phyloP scores from a whole-genome alignment of 2,329 filamentous ascomycete species.

The Colletotrichum euphorbiae region DNA sequence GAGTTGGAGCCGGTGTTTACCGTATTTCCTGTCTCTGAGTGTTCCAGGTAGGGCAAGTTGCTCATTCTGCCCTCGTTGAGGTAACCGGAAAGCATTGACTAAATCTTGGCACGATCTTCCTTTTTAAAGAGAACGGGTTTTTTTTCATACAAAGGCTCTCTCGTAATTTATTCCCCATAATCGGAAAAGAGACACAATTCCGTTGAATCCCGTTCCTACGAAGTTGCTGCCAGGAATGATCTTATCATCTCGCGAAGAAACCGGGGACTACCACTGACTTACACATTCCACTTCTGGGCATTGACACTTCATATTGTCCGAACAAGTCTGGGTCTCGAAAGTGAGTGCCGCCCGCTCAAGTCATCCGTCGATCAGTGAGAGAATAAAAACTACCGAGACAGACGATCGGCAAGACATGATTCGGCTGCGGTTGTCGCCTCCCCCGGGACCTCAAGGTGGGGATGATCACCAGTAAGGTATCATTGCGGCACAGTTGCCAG shows the following conservation, averaged over 20 bases:
- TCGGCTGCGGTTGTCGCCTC: not conserved
- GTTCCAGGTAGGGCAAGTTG: not conserved
- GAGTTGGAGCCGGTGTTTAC: not conserved
- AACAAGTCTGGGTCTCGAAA: not conserved
- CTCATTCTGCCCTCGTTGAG: not conserved
- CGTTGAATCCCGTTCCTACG: too few species aligned
- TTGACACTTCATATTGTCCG: not conserved
- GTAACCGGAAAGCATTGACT: constrained; percentile 19
- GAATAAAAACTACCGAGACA: not conserved
- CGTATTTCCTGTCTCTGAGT: too few species aligned
- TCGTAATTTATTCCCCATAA: constrained; percentile 21
- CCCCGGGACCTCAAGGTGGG: not conserved
- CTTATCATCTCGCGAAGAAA: too few species aligned
- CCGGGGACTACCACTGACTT: not conserved
- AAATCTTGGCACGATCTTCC: not conserved
- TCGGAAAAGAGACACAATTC: not conserved
- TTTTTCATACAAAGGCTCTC: not conserved
- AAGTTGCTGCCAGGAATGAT: too few species aligned
- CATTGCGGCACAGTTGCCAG: not conserved
- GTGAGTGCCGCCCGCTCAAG: not conserved
- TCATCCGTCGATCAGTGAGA: not conserved
- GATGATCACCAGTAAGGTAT: constrained; percentile 3
- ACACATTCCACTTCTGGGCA: constrained; percentile 21
- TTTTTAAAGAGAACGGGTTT: not conserved
- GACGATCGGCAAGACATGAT: not conserved